phyloP scores from a whole-genome alignment of 2,329 filamentous ascomycete genomes.

The Sordariomycetes sp. region DNA sequence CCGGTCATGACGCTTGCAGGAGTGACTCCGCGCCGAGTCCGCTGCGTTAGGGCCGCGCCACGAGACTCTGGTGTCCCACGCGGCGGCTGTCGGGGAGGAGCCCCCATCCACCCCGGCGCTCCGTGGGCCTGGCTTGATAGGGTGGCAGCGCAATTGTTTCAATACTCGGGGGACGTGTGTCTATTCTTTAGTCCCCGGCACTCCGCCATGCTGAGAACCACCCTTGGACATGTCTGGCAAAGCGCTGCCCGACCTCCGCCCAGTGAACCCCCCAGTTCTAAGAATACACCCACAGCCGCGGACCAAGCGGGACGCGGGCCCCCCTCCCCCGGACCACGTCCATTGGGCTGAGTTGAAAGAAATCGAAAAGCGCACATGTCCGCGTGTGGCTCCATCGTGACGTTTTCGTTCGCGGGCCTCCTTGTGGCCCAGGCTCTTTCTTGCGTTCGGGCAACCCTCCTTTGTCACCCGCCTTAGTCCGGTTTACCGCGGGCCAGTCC shows the following conservation, averaged over 20 bases:
- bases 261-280: background rate
- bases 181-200: background rate
- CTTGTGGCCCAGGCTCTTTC: background rate
- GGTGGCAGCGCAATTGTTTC: slow-evolving; percentile 4
- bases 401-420: background rate
- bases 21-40: background rate
- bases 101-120: background rate
- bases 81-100: background rate
- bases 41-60: background rate
- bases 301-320: background rate
- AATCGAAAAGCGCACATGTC: background rate
- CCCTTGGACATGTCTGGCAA: background rate
- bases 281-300: background rate
- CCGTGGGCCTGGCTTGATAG: background rate
- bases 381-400: slow-evolving; percentile 1
- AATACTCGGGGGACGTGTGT: background rate
- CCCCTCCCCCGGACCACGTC: background rate
- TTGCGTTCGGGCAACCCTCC: background rate
- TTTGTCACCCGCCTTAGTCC: slow-evolving; percentile 5
- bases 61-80: background rate
- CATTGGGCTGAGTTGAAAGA: slow-evolving; percentile 1
- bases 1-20: background rate
- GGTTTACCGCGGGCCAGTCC: background rate
- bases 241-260: background rate
- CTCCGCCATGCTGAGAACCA: background rate